Evolutionary conservation across 306 rosid species (phyloP), one percentile per base, ranked within the genome.

Genomic region (Trifolium dubium): DNA sequence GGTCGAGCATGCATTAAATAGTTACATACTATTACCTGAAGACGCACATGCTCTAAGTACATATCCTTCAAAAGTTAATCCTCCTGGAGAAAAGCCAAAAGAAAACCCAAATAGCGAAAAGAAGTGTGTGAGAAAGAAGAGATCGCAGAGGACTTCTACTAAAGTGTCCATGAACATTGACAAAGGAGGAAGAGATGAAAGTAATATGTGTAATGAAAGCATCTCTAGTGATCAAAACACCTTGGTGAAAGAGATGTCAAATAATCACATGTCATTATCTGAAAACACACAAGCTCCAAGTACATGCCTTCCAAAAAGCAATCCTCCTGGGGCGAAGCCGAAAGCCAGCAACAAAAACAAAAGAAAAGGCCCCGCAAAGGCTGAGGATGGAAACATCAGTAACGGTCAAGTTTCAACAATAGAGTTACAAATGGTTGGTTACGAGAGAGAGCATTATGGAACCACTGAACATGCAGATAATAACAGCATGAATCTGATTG

Each of bases 51-150:
- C 72, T 35, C 76, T 74, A 37, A 40, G 72, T 67, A 54, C 58
- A 31, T 63, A 8, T 41, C 71, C 74, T 39, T 40, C 66, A 41
- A 67, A 80, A 75, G 54, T 28, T 10, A 74, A 72, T 66, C 67
- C 76, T 44, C 44, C 60, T 1, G 72, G 60, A 29, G 50, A 39
- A 67, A 67, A 78, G 34, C 40, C 51, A 67, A 56, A 78, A 47
- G 66, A 39, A 60, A 80, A 70, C 56, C 39, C 69, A 56, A 65
- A 75, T 32, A 64, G 15, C 54, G 81, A 82, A 81, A 83, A 86
- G 66, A 84, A 63, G 78, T 79, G 83, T 74, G 81, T 69, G 19
- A 84, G 84, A 81, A 86, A 58, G 82, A 89, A 85, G 41, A 51
- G 46, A 71, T 31, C 29, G 39, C 64, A 70, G n/a, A 86, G 56